Evolutionary conservation across 1,284 basidiomycete species (phyloP).

Genomic region (Pyrrhoderma lamaoense): DNA sequence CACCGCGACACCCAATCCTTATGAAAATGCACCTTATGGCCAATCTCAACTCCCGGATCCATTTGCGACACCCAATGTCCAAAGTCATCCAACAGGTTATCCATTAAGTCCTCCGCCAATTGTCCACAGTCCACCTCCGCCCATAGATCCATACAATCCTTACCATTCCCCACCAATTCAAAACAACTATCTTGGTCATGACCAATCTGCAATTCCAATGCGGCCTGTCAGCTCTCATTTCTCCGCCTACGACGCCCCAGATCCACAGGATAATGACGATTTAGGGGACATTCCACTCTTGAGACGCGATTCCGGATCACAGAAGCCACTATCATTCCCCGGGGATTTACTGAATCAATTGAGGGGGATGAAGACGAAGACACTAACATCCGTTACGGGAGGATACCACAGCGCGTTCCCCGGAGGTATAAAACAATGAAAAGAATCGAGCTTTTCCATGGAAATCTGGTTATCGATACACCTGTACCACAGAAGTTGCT

Average conservation of each 20-base stretch:
- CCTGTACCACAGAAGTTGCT: slow-evolving; percentile 82
- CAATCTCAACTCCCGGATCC: slow-evolving; percentile 13
- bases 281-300: slow-evolving; percentile 61
- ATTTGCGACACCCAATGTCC: slow-evolving; percentile 15
- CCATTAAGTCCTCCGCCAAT: slow-evolving; percentile 3
- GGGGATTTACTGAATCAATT: slow-evolving; percentile 32
- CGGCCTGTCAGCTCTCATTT: slow-evolving; percentile 14
- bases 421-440: slow-evolving; percentile 88
- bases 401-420: slow-evolving; percentile 80
- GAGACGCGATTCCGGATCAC: slow-evolving; percentile 34
- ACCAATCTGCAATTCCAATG: not conserved
- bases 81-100: slow-evolving; percentile 5
- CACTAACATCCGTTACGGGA: slow-evolving; percentile 70
- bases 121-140: slow-evolving; percentile 7
- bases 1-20: slow-evolving; percentile 21
- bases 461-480: slow-evolving; percentile 85
- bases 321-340: slow-evolving; percentile 29
- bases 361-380: slow-evolving; percentile 28
- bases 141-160: slow-evolving; percentile 11
- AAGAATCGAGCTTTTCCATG: slow-evolving; percentile 83
- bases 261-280: slow-evolving; percentile 36
- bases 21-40: slow-evolving; percentile 14
- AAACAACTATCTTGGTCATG: slow-evolving; percentile 1
- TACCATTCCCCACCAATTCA: slow-evolving; percentile 14
- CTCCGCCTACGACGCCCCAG: slow-evolving; percentile 32